Evolutionary conservation across 768 basidiomycete genomes (phyloP).

Genomic region (Suillus clintonianus): DNA sequence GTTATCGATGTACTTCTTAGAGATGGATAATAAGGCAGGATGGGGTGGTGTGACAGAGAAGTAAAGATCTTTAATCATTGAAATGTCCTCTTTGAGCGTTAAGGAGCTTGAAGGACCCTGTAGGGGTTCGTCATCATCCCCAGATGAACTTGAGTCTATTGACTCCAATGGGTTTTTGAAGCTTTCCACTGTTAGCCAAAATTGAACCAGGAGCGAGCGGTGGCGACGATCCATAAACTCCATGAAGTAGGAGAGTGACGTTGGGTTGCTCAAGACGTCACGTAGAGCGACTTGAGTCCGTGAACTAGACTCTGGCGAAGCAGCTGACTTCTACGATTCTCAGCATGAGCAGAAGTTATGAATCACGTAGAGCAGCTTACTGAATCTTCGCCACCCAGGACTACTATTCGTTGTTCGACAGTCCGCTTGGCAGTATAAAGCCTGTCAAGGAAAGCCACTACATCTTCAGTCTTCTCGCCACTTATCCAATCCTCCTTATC

Average conservation of each 20-base stretch:
- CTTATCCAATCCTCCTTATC: constrained; percentile 90
- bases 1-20: constrained; percentile 65
- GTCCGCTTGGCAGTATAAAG: constrained; percentile 87
- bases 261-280: constrained; percentile 85
- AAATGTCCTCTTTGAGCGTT: constrained; percentile 83
- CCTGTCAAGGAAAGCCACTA: constrained; percentile 84
- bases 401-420: constrained; percentile 81
- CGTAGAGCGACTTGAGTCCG: constrained; percentile 63
- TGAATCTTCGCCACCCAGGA: constrained; percentile 71
- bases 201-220: constrained; percentile 86
- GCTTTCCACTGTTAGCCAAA: constrained; percentile 96
- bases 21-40: constrained; percentile 61
- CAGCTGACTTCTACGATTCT: constrained; percentile 34
- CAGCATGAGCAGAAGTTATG: not conserved
- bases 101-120: constrained; percentile 55
- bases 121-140: constrained; percentile 64
- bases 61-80: constrained; percentile 87
- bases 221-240: constrained; percentile 95
- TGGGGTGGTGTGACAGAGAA: constrained; percentile 65
- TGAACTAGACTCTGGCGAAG: constrained; percentile 42
- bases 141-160: constrained; percentile 57
- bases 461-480: constrained; percentile 80
- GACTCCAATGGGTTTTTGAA: constrained; percentile 96
- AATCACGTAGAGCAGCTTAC: constrained; percentile 37
- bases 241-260: constrained; percentile 93